Evolutionary conservation across 1,139 yeast species (phyloP).

Genomic region (Eremothecium gossypii): DNA sequence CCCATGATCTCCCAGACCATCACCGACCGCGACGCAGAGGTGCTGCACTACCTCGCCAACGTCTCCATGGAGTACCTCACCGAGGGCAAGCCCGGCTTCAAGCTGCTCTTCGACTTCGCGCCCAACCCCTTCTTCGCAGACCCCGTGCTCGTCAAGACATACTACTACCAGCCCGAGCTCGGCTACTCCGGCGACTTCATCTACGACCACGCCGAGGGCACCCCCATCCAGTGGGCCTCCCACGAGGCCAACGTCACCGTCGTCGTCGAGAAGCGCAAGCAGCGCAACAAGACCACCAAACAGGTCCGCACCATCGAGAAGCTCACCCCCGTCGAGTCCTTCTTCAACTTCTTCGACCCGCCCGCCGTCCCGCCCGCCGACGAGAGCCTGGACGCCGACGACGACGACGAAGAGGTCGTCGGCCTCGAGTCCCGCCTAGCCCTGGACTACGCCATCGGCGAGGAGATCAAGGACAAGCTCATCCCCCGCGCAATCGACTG

Average conservation of each 20-base stretch:
- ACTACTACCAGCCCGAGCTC: slow-evolving; percentile 87
- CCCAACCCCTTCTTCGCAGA: slow-evolving; percentile 71
- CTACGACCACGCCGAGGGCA: slow-evolving; percentile 94
- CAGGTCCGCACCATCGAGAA: slow-evolving; percentile 96
- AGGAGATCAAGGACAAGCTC: slow-evolving; percentile 88
- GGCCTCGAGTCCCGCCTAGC: slow-evolving; percentile 81
- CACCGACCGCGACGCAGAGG: slow-evolving; percentile 85
- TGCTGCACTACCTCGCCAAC: slow-evolving; percentile 58
- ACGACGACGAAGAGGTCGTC: slow-evolving; percentile 57
- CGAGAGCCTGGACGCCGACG: slow-evolving; percentile 37
- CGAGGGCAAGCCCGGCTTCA: slow-evolving; percentile 70
- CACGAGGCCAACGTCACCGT: slow-evolving; percentile 80
- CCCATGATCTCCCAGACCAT: slow-evolving; percentile 76
- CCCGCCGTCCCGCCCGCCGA: slow-evolving; percentile 68
- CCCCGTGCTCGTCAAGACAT: slow-evolving; percentile 66
- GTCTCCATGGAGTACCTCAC: slow-evolving; percentile 74
- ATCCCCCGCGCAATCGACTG: slow-evolving; percentile 95
- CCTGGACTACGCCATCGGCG: slow-evolving; percentile 91
- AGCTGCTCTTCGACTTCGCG: slow-evolving; percentile 69
- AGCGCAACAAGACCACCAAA: slow-evolving; percentile 93
- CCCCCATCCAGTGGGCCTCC: slow-evolving; percentile 73
- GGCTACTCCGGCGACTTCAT: slow-evolving; percentile 95
- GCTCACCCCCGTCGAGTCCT: slow-evolving; percentile 84
- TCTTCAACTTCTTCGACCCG: slow-evolving; percentile 92
- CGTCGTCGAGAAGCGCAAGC: slow-evolving; percentile 87